Base-by-base conservation (phyloP, 768 basidiomycete species). In the Trametes sanguinea region DNA sequence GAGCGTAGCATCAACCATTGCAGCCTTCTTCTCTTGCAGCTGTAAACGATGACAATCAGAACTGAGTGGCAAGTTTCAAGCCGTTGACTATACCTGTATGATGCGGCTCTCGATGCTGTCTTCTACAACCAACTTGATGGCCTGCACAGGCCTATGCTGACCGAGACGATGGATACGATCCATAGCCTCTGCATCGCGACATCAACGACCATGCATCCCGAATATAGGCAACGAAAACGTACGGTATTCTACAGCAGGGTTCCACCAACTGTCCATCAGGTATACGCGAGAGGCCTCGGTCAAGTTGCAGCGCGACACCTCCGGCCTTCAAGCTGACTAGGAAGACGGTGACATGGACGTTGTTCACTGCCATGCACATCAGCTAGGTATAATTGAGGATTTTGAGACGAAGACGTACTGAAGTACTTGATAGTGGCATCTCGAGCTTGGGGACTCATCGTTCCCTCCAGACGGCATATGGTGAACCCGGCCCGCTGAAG, bases 231-330 rank as follows among this genome's bases (percentile, higher is more conserved):
- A 8, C 33, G 27, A 29, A 27, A 14, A 81, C 90, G 77, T 73
- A 92, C 90, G 90, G 69, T 83, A 93, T 77, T 92, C 91, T 55
- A 92, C 92, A n/a, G 94, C 94, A 6, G 95, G 95, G 72, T 98
- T 98, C 95, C 95, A 96, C 94, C 94, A 96, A 66, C 90, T 92
- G 72, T 96, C 96, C 94, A 98, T 96, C 69, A 97, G 83, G 74
- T 94, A 96, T 17, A 97, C 94, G 30, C 92, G 90, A 37, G 92
- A 94, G 0, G 95, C 95, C 73, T 93, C 92, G 0, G 92, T 94
- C 67, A 95, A 73, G 72, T 95, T 95, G 52, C n/a, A 96, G 80
- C 3, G 92, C 93, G 4, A 94, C 94, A 72, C 95, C 95, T 51
- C 96, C 96, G 1, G 96, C 96, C 74, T 97, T 98, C 71, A 99